Percentiles rank a stretch among this genome's conserved stretches.
phyloP scores from a whole-genome alignment of 2,329 filamentous ascomycete species.

The Penicillium griseofulvum region DNA sequence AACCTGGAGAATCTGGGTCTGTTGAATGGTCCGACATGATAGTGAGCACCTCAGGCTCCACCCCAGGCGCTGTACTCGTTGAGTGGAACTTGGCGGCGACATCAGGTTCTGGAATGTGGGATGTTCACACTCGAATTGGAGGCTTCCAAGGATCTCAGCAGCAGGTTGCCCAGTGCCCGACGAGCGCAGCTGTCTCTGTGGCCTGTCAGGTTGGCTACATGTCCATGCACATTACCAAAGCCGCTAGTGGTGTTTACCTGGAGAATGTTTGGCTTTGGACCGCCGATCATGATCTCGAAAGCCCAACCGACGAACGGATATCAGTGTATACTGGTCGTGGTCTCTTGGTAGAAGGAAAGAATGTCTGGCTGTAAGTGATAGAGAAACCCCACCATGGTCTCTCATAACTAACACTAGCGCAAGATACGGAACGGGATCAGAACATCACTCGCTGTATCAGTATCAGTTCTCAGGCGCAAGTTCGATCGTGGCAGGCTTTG shows the following conservation, averaged over 20 bases:
- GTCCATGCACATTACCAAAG: constrained; percentile 38
- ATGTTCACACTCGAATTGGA: constrained; percentile 52
- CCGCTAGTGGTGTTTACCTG: constrained; percentile 41
- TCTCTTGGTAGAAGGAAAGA: constrained; percentile 48
- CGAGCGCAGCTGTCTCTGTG: constrained; percentile 37
- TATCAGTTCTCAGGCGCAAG: constrained; percentile 45
- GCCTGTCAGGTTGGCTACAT: constrained; percentile 38
- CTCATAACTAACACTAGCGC: constrained; percentile 4
- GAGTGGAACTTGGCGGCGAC: constrained; percentile 67
- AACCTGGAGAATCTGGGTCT: constrained; percentile 60
- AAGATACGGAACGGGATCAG: constrained; percentile 44
- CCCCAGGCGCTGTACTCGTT: constrained; percentile 67
- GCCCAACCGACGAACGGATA: constrained; percentile 48
- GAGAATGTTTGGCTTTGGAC: constrained; percentile 55
- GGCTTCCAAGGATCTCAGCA: constrained; percentile 53
- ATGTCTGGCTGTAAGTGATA: constrained; percentile 38
- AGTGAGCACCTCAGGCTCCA: constrained; percentile 64
- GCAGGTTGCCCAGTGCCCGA: constrained; percentile 44
- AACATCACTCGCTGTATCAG: constrained; percentile 50
- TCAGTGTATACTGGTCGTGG: constrained; percentile 56
- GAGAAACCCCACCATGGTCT: neutral
- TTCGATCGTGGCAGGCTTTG: constrained; percentile 33
- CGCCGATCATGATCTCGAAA: constrained; percentile 57
- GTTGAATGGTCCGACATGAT: constrained; percentile 73
- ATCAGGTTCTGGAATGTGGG: constrained; percentile 54